Evolutionary conservation across 768 basidiomycete genomes (phyloP), one percentile per base, ranked within the genome.

Genomic region (Pleurotus pulmonarius): DNA sequence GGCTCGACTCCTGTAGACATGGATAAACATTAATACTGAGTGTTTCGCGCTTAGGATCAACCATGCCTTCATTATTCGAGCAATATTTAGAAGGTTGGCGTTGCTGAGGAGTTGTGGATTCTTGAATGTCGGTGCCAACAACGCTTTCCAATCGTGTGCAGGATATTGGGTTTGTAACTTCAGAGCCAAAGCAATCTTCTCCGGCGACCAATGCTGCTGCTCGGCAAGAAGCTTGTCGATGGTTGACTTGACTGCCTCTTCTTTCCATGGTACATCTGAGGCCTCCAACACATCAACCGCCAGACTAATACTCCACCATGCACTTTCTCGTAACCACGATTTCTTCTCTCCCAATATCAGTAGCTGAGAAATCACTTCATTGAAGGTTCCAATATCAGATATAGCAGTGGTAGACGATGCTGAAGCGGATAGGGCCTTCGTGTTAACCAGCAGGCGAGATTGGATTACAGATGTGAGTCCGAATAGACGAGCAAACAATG

Each of bases 401-500:
- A 79, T 75, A 2, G 79, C 63, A 2, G 80, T 74, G 5, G 77
- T 73, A 20, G 83, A 79, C 7, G 82, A 82, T 1, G 79, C 74
- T 39, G 83, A 80, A 18, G 75, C 72, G 8, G 77, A 75, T 5
- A 87, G 69, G 2, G 86, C 78, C 4, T 68, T 79, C 24, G 77
- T 73, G 52, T 88, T 84, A 39, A 88, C 83, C 53, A 95, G 76
- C 46, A 95, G 76, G 20, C 90, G 86, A 2, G 96, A 98, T 58
- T 90, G 88, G 54, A 96, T 82, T 63, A 98, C 76, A 13, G 93
- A 79, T 15, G 86, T 87, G 57, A 97, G 75, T 15, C 96, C 96
- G 68, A 98, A 97, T 9, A 99, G 76, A 24, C 92, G 85, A 8
- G 94, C 94, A 67, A 99, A 98, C 49, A 94, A 78, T 48, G 91